A percentile compares a stretch with the other conserved stretches of the same genome.
These are phyloP conservation scores for Xylaria sp. DNA, from an alignment of 2,329 filamentous ascomycete species.

Conservation along the genomic window DNA sequence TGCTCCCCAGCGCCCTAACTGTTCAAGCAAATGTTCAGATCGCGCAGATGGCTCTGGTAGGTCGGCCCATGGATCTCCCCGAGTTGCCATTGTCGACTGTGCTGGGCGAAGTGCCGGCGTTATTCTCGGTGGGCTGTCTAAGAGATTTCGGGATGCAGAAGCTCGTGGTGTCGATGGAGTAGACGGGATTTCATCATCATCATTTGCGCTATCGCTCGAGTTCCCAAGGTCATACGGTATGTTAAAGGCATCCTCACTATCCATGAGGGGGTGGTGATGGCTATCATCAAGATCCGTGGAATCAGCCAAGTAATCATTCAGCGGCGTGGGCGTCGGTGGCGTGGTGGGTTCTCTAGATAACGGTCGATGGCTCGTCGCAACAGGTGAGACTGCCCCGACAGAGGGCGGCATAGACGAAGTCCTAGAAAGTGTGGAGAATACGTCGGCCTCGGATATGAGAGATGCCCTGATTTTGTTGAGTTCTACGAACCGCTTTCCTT, in stretches of 20 bases:
- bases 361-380: slow-evolving; percentile 40
- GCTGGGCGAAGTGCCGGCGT: slow-evolving; percentile 32
- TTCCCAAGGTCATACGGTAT: slow-evolving; percentile 60
- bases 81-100: slow-evolving; percentile 42
- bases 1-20: slow-evolving; percentile 30
- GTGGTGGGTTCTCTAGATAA: slow-evolving; percentile 34
- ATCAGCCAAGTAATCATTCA: slow-evolving; percentile 39
- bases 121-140: slow-evolving; percentile 45
- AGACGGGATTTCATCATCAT: slow-evolving; percentile 43
- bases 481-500: slow-evolving; percentile 69
- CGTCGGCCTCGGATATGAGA: slow-evolving; percentile 70
- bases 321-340: slow-evolving; percentile 25
- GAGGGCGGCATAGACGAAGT: slow-evolving; percentile 66
- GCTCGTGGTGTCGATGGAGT: slow-evolving; percentile 60
- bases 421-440: slow-evolving; percentile 65
- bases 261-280: slow-evolving; percentile 46
- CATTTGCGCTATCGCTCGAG: slow-evolving; percentile 41
- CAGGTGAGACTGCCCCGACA: slow-evolving; percentile 53
- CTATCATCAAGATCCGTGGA: slow-evolving; percentile 44
- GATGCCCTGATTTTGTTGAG: slow-evolving; percentile 68
- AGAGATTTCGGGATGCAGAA: slow-evolving; percentile 44
- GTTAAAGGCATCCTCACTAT: slow-evolving; percentile 62
- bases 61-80: slow-evolving; percentile 42
- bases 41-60: slow-evolving; percentile 40
- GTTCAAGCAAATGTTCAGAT: slow-evolving; percentile 47